Evolutionary conservation across 2,329 filamentous ascomycete species (phyloP).

Genomic region (Clonostachys sp.): DNA sequence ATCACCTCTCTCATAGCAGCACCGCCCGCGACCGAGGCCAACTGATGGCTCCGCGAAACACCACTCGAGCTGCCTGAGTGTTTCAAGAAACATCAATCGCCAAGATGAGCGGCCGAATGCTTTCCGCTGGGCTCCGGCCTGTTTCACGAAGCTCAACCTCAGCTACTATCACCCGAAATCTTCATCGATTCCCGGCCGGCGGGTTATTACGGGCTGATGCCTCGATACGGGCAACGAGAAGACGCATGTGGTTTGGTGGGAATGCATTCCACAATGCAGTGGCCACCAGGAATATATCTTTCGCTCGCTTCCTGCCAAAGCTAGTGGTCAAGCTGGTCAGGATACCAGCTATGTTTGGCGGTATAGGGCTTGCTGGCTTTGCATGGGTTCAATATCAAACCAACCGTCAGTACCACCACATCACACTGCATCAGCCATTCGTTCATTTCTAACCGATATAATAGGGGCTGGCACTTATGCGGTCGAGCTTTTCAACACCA

Average conservation of each 20-base stretch:
- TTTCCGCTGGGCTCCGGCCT: slow-evolving; percentile 69
- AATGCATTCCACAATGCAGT: slow-evolving; percentile 82
- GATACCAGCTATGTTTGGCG: slow-evolving; percentile 87
- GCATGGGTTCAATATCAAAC: slow-evolving; percentile 97
- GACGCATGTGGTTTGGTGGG: slow-evolving; percentile 71
- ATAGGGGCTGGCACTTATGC: slow-evolving; percentile 44
- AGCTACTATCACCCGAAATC: slow-evolving; percentile 52
- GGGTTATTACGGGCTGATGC: slow-evolving; percentile 65
- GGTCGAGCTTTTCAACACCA: slow-evolving; percentile 66
- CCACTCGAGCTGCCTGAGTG: not conserved
- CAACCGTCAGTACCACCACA: slow-evolving; percentile 55
- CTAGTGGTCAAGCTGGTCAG: slow-evolving; percentile 85
- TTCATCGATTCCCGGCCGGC: slow-evolving; percentile 63
- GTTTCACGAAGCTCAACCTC: slow-evolving; percentile 54
- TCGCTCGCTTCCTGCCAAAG: slow-evolving; percentile 69
- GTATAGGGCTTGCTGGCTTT: slow-evolving; percentile 77
- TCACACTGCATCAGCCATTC: not conserved
- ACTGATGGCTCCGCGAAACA: slow-evolving; percentile 1
- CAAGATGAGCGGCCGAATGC: slow-evolving; percentile 30
- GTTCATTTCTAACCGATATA: slow-evolving; percentile 13
- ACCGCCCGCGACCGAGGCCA: slow-evolving; percentile 1
- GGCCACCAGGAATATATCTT: slow-evolving; percentile 58
- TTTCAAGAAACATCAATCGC: not conserved
- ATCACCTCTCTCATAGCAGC: too few species aligned
- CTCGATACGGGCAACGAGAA: slow-evolving; percentile 54